These are phyloP conservation scores for Prillingera fragicola DNA, from an alignment of 1,284 basidiomycete genomes.

Conservation along the genomic window DNA sequence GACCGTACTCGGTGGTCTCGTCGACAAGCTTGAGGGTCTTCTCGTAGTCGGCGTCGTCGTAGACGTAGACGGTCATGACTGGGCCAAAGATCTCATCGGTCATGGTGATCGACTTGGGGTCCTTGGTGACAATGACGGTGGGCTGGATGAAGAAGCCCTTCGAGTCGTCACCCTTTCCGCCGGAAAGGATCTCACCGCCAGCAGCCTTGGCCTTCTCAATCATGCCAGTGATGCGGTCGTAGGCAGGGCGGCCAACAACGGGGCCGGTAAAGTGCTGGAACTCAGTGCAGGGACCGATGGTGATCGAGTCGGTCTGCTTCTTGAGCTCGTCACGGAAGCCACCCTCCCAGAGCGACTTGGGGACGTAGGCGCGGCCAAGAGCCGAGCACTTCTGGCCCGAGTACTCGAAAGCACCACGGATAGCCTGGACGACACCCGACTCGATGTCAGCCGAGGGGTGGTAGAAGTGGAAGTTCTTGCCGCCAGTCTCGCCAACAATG, in stretches of 20 bases:
- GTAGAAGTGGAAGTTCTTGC: conserved; percentile 97
- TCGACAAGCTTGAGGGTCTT: conserved; percentile 84
- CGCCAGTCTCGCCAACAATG: conserved; percentile 75
- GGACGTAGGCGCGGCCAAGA: conserved; percentile 83
- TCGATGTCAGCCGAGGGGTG: conserved; percentile 80
- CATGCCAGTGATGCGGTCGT: conserved; percentile 79
- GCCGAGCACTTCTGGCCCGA: conserved; percentile 97
- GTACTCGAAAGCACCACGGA: conserved; percentile 93
- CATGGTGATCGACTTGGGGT: conserved; percentile 87
- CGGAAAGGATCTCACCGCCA: conserved; percentile 81
- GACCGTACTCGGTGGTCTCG: conserved; percentile 76
- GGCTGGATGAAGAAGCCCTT: conserved; percentile 92
- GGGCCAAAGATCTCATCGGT: conserved; percentile 96
- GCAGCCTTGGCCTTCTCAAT: conserved; percentile 82
- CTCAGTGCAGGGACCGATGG: conserved; percentile 71
- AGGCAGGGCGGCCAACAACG: conserved; percentile 80
- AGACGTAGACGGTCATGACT: conserved; percentile 85
- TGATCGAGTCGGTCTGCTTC: conserved; percentile 72
- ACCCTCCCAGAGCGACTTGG: conserved; percentile 74
- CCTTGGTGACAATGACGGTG: conserved; percentile 88
- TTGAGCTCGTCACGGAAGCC: conserved; percentile 82
- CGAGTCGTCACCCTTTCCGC: conserved; percentile 78
- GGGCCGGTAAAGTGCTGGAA: conserved; percentile 90
- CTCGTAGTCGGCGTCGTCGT: conserved; percentile 76
- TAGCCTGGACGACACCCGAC: conserved; percentile 81